A percentile compares a stretch with the other conserved stretches of the same genome.
Evolutionary conservation across 2,329 filamentous ascomycete species (phyloP).

Genomic region (Diaporthe caulivora): DNA sequence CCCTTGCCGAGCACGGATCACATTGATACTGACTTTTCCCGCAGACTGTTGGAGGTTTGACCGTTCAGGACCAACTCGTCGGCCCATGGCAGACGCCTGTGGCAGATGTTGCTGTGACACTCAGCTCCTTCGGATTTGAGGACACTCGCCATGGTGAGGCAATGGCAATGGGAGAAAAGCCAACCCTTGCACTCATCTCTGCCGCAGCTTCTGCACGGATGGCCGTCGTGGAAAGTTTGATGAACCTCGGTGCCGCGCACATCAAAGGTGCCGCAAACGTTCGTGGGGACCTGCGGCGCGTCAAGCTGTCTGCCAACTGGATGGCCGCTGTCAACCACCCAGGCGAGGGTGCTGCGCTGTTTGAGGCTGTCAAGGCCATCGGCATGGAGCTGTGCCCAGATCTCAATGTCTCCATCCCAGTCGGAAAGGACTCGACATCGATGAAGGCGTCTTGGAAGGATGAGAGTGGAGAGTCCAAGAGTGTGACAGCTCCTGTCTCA

Average conservation of each 20-base stretch:
- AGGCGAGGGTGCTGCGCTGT: constrained; percentile 91
- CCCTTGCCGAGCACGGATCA: neutral
- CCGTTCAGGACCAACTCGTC: constrained; percentile 93
- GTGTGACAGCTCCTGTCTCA: constrained; percentile 92
- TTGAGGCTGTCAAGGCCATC: constrained; percentile 93
- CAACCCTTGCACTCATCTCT: constrained; percentile 88
- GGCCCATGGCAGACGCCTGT: constrained; percentile 97
- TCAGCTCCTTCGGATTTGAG: constrained; percentile 78
- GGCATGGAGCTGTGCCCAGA: constrained; percentile 92
- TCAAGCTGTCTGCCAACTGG: constrained; percentile 97
- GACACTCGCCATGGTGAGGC: constrained; percentile 86
- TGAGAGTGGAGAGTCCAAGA: constrained; percentile 75
- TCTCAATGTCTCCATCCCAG: constrained; percentile 92
- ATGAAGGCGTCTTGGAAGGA: constrained; percentile 99
- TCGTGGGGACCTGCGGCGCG: constrained; percentile 78
- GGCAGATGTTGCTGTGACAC: constrained; percentile 92
- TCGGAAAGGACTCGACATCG: constrained; percentile 97
- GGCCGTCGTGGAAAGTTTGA: constrained; percentile 92
- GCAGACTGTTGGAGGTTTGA: constrained; percentile 85
- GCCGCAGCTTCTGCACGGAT: constrained; percentile 92
- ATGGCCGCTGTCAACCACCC: constrained; percentile 97
- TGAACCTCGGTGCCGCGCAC: constrained; percentile 88
- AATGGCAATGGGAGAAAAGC: constrained; percentile 98
- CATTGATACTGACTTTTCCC: neutral
- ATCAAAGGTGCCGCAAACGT: constrained; percentile 54